A percentile compares a stretch with the other conserved stretches of the same genome.
Conservation (phyloP, 2,329 filamentous ascomycete species). For the Malbranchea zuffiana region DNA sequence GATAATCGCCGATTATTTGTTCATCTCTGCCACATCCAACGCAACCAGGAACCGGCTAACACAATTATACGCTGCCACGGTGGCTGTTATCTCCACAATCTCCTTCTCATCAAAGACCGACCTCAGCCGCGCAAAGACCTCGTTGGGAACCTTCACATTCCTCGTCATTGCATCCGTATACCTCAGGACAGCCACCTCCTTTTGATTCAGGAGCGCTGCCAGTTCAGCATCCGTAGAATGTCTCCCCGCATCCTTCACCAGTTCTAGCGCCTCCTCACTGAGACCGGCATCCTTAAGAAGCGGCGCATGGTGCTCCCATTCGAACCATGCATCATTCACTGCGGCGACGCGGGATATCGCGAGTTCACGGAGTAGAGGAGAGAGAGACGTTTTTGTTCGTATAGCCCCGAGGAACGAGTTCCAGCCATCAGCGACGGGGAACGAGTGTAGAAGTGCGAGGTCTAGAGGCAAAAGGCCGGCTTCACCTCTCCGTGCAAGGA, state of each 20-base stretch:
- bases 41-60: constrained; percentile 76
- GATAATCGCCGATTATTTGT: no score
- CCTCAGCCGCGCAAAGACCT: constrained; percentile 55
- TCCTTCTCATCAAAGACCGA: constrained; percentile 55
- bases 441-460: constrained; percentile 44
- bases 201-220: constrained; percentile 39
- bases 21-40: constrained; percentile 50
- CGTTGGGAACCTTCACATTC: constrained; percentile 57
- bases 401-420: constrained; percentile 48
- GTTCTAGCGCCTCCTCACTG: constrained; percentile 36
- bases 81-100: constrained; percentile 71
- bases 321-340: constrained; percentile 72
- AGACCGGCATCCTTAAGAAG: constrained; percentile 54
- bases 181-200: constrained; percentile 56
- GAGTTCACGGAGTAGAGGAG: constrained; percentile 54
- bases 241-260: constrained; percentile 35
- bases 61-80: constrained; percentile 71
- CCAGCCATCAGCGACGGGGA: constrained; percentile 48
- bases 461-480: constrained; percentile 44
- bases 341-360: constrained; percentile 72
- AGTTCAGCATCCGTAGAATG: constrained; percentile 21
- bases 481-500: constrained; percentile 42
- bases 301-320: constrained; percentile 71
- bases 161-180: constrained; percentile 80
- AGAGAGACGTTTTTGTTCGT: constrained; percentile 42